These are phyloP conservation scores for Talaromyces wortmannii DNA, from an alignment of 495 filamentous ascomycete species.

Conservation along the genomic window DNA sequence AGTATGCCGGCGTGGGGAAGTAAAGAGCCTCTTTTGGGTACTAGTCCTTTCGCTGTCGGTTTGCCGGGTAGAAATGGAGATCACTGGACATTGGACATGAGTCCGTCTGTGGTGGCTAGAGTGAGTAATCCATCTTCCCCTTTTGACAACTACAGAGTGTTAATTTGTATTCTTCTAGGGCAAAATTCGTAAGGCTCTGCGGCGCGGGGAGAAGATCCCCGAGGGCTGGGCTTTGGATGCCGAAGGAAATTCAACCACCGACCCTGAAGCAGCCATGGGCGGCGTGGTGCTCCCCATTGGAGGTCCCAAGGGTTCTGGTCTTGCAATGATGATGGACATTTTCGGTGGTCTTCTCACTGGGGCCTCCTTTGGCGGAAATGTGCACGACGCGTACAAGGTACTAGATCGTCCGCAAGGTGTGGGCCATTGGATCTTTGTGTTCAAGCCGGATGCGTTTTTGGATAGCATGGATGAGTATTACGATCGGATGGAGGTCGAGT, in stretches of 20 bases:
- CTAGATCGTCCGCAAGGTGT: slow-evolving; percentile 12
- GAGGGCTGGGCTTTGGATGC: slow-evolving; percentile 21
- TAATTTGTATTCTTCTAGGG: slow-evolving; percentile 4
- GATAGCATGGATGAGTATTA: slow-evolving; percentile 12
- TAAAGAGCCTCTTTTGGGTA: slow-evolving; percentile 16
- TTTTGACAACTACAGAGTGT: background rate
- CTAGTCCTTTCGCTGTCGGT: slow-evolving; percentile 16
- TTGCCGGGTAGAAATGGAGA: slow-evolving; percentile 3
- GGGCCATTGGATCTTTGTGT: slow-evolving; percentile 21
- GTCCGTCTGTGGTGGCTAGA: slow-evolving; percentile 8
- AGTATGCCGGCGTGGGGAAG: slow-evolving; percentile 20
- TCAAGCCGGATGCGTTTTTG: slow-evolving; percentile 23
- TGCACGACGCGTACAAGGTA: slow-evolving; percentile 18
- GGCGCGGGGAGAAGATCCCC: slow-evolving; percentile 21
- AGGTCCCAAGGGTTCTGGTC: slow-evolving; percentile 21
- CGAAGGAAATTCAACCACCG: slow-evolving; percentile 16
- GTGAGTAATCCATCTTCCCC: background rate
- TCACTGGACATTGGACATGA: slow-evolving; percentile 13
- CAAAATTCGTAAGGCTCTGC: slow-evolving; percentile 19
- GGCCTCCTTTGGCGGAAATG: slow-evolving; percentile 20
- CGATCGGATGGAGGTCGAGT: slow-evolving; percentile 7
- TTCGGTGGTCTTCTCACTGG: slow-evolving; percentile 19
- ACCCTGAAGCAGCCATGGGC: slow-evolving; percentile 15
- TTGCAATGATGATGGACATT: slow-evolving; percentile 28
- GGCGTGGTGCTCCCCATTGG: slow-evolving; percentile 22